Evolutionary conservation across 73 alveolate species (phyloP).

Genomic region (Paramecium tetraurelia): DNA sequence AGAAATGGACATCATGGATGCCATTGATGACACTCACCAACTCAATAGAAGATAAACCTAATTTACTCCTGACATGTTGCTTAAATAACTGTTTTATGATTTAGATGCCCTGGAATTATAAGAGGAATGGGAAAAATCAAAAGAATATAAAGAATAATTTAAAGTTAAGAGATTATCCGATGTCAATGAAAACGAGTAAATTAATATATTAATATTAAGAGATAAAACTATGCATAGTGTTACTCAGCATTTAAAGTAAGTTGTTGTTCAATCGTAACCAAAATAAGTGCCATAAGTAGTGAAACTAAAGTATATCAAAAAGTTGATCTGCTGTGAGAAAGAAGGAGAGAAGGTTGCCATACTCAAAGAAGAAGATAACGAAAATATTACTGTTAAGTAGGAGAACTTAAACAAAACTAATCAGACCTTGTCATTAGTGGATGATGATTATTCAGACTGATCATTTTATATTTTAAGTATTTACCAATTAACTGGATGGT

Average conservation of each 20-base stretch:
- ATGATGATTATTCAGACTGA: not conserved
- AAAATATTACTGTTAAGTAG: not conserved
- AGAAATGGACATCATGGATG: slow-evolving; percentile 97
- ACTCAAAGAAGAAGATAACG: not conserved
- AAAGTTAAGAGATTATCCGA: not conserved
- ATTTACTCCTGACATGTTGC: slow-evolving; percentile 81
- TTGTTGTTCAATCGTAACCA: not conserved
- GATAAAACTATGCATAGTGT: slow-evolving; percentile 6
- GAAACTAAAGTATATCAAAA: not conserved
- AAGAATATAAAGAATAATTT: not conserved
- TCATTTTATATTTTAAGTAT: not conserved
- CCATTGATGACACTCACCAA: slow-evolving; percentile 91
- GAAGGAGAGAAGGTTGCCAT: slow-evolving; percentile 60
- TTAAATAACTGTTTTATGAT: slow-evolving; percentile 54
- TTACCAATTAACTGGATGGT: too few relatives aligned
- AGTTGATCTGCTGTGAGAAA: not conserved
- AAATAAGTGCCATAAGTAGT: not conserved
- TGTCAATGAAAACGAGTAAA: not conserved
- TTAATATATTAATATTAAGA: slow-evolving; percentile 56
- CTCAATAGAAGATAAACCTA: slow-evolving; percentile 89
- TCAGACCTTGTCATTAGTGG: not conserved
- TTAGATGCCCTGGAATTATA: not conserved
- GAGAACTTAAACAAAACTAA: not conserved
- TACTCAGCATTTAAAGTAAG: not conserved
- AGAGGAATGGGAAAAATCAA: slow-evolving; percentile 39